Conservation (phyloP, 2,329 filamentous ascomycete species). For the Juglanconis juglandina region DNA sequence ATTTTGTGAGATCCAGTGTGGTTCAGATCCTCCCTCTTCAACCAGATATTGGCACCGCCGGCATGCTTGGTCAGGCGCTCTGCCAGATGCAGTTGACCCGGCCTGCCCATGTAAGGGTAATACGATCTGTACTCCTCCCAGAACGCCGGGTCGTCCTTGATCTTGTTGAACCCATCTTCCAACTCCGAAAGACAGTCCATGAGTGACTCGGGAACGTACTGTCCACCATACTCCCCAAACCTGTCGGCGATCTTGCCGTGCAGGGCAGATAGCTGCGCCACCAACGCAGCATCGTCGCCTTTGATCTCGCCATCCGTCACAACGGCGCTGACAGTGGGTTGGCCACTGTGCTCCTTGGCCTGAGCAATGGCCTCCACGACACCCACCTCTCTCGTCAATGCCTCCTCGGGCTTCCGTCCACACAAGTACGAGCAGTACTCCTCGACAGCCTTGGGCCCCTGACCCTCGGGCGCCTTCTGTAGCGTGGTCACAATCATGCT, state of each 20-base stretch:
- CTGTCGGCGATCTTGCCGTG: constrained; percentile 78
- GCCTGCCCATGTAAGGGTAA: constrained; percentile 96
- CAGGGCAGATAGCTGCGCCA: constrained; percentile 79
- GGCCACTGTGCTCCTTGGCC: constrained; percentile 56
- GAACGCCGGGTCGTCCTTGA: constrained; percentile 83
- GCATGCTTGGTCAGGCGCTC: constrained; percentile 84
- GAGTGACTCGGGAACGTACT: constrained; percentile 94
- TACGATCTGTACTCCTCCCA: constrained; percentile 96
- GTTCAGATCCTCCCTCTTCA: constrained; percentile 96
- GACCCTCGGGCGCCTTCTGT: constrained; percentile 61
- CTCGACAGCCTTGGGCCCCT: constrained; percentile 70
- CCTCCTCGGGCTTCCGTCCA: constrained; percentile 41
- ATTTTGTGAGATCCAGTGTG: constrained; percentile 99
- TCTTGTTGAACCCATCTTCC: constrained; percentile 84
- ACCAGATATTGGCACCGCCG: constrained; percentile 91
- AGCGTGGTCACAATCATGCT: constrained; percentile 89
- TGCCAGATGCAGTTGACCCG: constrained; percentile 85
- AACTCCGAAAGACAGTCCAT: constrained; percentile 95
- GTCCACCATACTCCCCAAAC: constrained; percentile 94
- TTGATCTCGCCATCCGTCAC: constrained; percentile 52
- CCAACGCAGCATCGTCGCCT: constrained; percentile 48
- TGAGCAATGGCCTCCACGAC: constrained; percentile 65
- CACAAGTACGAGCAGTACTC: constrained; percentile 76
- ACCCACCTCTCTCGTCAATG: constrained; percentile 61
- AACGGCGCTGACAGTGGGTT: constrained; percentile 65